phyloP scores from a whole-genome alignment of 169 alveolate species.

The Cryptosporidium meleagridis region DNA sequence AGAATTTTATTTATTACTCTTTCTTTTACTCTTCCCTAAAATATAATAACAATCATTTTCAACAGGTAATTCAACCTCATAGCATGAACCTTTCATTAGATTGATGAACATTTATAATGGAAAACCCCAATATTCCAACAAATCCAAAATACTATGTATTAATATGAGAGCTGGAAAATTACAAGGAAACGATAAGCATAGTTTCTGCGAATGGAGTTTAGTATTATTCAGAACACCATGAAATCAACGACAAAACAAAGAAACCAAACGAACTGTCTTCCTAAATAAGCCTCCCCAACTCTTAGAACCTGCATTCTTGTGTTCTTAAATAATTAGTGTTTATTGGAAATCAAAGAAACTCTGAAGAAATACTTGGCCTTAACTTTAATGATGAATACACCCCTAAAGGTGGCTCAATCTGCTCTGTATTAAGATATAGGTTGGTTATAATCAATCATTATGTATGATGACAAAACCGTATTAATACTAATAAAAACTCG shows the following conservation, averaged over 20 bases:
- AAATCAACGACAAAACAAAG: too few species aligned
- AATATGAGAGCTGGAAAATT: neutral
- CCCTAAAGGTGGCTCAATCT: neutral
- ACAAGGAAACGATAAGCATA: too few species aligned
- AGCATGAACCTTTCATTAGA: neutral
- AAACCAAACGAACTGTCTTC: too few species aligned
- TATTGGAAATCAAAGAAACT: conserved; percentile 9
- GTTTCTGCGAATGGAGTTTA: too few species aligned
- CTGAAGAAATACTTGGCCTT: neutral
- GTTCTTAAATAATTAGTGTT: neutral
- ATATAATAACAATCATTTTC: too few species aligned
- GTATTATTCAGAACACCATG: too few species aligned
- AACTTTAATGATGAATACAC: neutral
- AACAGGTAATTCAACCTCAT: too few species aligned
- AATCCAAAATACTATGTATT: neutral
- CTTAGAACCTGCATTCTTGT: neutral
- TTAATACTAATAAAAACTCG: neutral
- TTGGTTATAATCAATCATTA: neutral
- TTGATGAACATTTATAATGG: neutral
- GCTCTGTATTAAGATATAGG: neutral
- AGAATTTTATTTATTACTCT: too few species aligned
- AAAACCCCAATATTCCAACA: neutral
- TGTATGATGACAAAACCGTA: neutral
- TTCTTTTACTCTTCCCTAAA: too few species aligned
- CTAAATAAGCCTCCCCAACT: too few species aligned